A percentile compares a stretch with the other conserved stretches of the same genome.
Evolutionary conservation across 1,284 basidiomycete genomes (phyloP).

Genomic region (Volvariella volvacea): DNA sequence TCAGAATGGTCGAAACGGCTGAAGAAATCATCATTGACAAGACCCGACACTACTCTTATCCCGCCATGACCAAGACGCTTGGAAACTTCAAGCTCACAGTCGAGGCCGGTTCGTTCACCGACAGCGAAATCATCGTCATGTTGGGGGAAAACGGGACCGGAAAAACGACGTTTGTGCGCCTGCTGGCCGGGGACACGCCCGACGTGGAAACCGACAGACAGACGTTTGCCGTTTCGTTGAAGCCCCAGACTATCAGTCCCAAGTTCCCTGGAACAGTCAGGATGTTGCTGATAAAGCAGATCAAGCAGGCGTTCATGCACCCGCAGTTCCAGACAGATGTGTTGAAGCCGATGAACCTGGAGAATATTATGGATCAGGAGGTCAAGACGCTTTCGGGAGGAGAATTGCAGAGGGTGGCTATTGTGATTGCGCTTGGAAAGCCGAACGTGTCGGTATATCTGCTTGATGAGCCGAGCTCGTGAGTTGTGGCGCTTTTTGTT

Average conservation of each 20-base stretch:
- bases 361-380: slow-evolving; percentile 91
- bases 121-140: slow-evolving; percentile 97
- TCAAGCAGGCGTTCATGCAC: slow-evolving; percentile 93
- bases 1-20: slow-evolving; percentile 93
- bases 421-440: slow-evolving; percentile 82
- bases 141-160: slow-evolving; percentile 97
- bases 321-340: slow-evolving; percentile 97
- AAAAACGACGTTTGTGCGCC: slow-evolving; percentile 93
- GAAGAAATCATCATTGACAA: slow-evolving; percentile 84
- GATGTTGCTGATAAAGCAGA: slow-evolving; percentile 88
- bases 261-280: slow-evolving; percentile 93
- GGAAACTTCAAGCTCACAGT: slow-evolving; percentile 92
- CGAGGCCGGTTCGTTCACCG: slow-evolving; percentile 81
- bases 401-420: slow-evolving; percentile 94
- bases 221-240: slow-evolving; percentile 80
- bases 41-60: slow-evolving; percentile 84
- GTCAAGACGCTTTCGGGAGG: slow-evolving; percentile 95
- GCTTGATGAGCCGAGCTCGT: slow-evolving; percentile 80
- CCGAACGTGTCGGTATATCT: slow-evolving; percentile 82
- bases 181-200: slow-evolving; percentile 85
- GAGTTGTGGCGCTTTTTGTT: slow-evolving; percentile 14
- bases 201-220: slow-evolving; percentile 80
- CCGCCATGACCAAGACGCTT: slow-evolving; percentile 92
- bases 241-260: slow-evolving; percentile 94
- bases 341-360: slow-evolving; percentile 91